Percentiles rank a stretch among this genome's conserved stretches.
These are phyloP conservation scores for Nicotiana sylvestris DNA, from an alignment of 257 asterid species.

Conservation along the genomic window DNA sequence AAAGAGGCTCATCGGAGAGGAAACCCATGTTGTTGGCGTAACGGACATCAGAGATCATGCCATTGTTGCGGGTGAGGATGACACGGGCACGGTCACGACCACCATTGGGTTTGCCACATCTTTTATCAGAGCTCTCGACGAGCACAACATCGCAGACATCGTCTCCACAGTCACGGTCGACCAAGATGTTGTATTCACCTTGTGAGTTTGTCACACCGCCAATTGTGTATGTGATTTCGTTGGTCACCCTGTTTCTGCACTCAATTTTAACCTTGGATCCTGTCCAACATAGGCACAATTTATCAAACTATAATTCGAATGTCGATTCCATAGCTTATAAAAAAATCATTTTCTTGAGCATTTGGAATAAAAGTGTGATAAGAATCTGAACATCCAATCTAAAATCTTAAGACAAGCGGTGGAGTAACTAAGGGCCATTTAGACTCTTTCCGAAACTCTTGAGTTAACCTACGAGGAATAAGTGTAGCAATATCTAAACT, in stretches of 20 bases:
- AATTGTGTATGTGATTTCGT: conserved; percentile 26
- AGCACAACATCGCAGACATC: conserved; percentile 55
- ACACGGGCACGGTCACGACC: conserved; percentile 84
- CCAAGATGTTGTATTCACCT: conserved; percentile 50
- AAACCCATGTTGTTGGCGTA: conserved; percentile 66
- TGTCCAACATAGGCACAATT: conserved; percentile 17
- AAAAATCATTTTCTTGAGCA: too few species aligned
- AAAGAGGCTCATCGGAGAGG: conserved; percentile 37
- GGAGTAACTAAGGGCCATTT: too few species aligned
- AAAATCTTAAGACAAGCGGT: too few species aligned
- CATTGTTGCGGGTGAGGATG: conserved; percentile 66
- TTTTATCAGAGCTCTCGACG: conserved; percentile 43
- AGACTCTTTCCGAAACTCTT: too few species aligned
- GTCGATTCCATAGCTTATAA: neutral
- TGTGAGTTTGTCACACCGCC: conserved; percentile 32
- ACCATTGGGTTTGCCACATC: conserved; percentile 33
- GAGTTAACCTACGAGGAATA: too few species aligned
- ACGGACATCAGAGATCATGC: conserved; percentile 49
- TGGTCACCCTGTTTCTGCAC: conserved; percentile 43
- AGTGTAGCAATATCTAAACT: too few species aligned
- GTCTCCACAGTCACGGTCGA: conserved; percentile 53
- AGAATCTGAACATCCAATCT: too few species aligned
- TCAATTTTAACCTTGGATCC: conserved; percentile 49
- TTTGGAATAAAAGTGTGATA: too few species aligned
- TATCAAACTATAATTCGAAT: neutral